phyloP scores from a whole-genome alignment of 306 rosid genomes.

The Rubus idaeus region DNA sequence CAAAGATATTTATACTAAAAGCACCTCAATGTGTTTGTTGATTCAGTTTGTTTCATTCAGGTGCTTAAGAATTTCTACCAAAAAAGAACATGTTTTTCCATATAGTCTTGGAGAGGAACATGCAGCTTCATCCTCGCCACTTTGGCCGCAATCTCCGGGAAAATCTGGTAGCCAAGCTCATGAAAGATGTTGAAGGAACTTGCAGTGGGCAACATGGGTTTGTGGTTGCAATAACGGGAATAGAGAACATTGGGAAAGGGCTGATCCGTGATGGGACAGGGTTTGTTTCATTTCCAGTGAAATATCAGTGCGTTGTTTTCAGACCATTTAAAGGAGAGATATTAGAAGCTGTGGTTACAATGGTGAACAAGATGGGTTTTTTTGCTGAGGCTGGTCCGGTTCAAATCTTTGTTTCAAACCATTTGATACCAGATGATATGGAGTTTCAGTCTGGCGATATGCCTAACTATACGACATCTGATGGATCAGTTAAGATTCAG shows the following conservation, averaged over 20 bases:
- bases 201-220: conserved; percentile 98
- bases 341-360: conserved; percentile 90
- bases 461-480: conserved; percentile 95
- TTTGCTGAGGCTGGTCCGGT: conserved; percentile 99
- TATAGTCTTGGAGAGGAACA: conserved; percentile 87
- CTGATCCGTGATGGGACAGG: conserved; percentile 96
- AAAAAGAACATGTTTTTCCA: conserved; percentile 76
- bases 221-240: conserved; percentile 93
- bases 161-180: conserved; percentile 80
- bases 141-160: conserved; percentile 92
- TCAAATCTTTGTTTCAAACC: conserved; percentile 95
- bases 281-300: conserved; percentile 87
- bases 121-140: conserved; percentile 96
- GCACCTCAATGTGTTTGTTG: background rate
- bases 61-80: background rate
- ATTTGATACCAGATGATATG: conserved; percentile 98
- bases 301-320: conserved; percentile 96
- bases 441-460: conserved; percentile 93
- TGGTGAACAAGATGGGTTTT: conserved; percentile 99
- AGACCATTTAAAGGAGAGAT: conserved; percentile 98
- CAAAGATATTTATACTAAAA: background rate
- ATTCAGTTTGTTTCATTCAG: background rate
- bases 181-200: conserved; percentile 98
- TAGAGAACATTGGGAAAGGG: conserved; percentile 82
- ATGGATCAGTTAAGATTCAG: conserved; percentile 97